These are phyloP conservation scores for Colletotrichum shisoi DNA, from an alignment of 2,329 filamentous ascomycete genomes.

Conservation along the genomic window DNA sequence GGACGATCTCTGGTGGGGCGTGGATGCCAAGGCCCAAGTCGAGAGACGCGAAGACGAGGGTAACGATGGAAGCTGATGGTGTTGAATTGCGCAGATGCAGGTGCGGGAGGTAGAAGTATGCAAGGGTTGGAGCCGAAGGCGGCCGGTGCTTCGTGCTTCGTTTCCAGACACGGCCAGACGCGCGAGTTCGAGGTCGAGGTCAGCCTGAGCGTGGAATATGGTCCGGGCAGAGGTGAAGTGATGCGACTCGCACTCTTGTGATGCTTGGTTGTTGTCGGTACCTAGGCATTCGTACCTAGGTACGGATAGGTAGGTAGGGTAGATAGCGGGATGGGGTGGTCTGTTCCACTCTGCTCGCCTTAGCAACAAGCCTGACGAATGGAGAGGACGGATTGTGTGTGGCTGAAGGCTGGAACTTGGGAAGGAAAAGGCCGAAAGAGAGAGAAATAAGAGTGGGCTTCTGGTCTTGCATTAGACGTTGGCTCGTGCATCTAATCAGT, in stretches of 20 bases:
- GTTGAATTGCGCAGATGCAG: background rate
- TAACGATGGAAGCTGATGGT: background rate
- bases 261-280: slow-evolving; percentile 28
- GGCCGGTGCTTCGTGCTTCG: background rate
- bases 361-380: slow-evolving; percentile 19
- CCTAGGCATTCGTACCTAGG: background rate
- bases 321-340: slow-evolving; percentile 9
- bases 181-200: slow-evolving; percentile 11
- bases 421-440: slow-evolving; percentile 9
- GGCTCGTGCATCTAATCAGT: slow-evolving; percentile 28
- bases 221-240: slow-evolving; percentile 20
- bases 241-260: slow-evolving; percentile 21
- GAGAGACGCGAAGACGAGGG: slow-evolving; percentile 10
- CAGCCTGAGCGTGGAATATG: slow-evolving; percentile 13
- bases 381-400: slow-evolving; percentile 14
- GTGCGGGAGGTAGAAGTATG: background rate
- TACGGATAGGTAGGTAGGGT: background rate
- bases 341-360: slow-evolving; percentile 1
- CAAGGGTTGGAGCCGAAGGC: background rate
- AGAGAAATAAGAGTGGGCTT: slow-evolving; percentile 27
- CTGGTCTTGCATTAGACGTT: slow-evolving; percentile 38
- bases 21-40: slow-evolving; percentile 36
- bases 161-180: slow-evolving; percentile 9
- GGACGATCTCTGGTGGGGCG: slow-evolving; percentile 36
- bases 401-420: slow-evolving; percentile 30